Evolutionary conservation across 225 moss, liverwort and hornwort genomes (phyloP), one percentile per base, ranked within the genome.

Genomic region (Neckera pumila): DNA sequence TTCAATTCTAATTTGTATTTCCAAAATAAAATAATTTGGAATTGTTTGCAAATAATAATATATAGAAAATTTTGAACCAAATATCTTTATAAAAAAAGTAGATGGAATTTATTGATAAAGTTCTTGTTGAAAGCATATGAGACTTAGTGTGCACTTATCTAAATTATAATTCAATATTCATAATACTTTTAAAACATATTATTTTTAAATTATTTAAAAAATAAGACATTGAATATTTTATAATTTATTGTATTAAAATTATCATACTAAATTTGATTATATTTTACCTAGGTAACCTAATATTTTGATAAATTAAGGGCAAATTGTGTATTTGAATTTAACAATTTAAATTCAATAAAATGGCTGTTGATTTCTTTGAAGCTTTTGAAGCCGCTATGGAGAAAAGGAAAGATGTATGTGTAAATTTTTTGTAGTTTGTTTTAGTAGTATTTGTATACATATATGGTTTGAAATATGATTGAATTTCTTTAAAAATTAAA

Each of bases 331-430:
- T 47, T 64, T 10, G 14, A 43, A 61, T 80, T 31, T 10, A 43
- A 31, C 20, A 14, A 31, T 43, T 33, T 7, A 3, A 58, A 40
- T 18, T 26, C 12, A 40, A 59, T 25, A n/a, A 83, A 57, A 91
- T 91, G 92, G 56, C 18, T 7, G 56, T 38, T 54, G 91, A 91
- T 80, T 92, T 89, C 76, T 92, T 92, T 92, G 91, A 91, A 80
- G 89, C 85, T 27, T 87, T 91, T 85, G 88, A 89, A 83, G 43
- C 45, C 0, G 51, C 45, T 7, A 18, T 92, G 17, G 79, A 83
- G 9, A 64, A 88, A 84, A 89, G 36, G 11, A 86, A 49, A 88
- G 75, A 43, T 15, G 90, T 89, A 78, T 3, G 53, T 22, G 30
- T 18, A 8, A 23, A 34, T 7, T 21, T 21, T 16, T 16, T n/a